Conservation (phyloP, 495 filamentous ascomycete genomes). For the Xylaria intraflava region DNA sequence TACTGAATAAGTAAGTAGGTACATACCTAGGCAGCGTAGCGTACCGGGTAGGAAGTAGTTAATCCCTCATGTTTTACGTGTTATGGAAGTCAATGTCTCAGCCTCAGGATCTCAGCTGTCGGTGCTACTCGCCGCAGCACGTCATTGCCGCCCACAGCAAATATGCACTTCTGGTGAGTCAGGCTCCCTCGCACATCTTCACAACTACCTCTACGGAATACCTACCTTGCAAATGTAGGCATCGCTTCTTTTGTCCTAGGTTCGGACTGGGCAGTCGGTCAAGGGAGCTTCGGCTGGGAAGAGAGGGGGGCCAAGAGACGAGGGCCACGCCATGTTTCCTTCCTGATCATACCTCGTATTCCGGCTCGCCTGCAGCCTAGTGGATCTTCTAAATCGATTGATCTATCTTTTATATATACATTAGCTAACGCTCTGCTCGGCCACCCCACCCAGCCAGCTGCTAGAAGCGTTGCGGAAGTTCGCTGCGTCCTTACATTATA, state of each 20-base stretch:
- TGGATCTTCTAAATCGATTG: neutral
- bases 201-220: too few relatives aligned
- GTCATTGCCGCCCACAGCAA: neutral
- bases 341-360: neutral
- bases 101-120: constrained; percentile 5
- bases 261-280: neutral
- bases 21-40: too few relatives aligned
- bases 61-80: neutral
- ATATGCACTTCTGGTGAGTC: neutral
- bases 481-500: too few relatives aligned
- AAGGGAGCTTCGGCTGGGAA: neutral
- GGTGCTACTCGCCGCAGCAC: neutral
- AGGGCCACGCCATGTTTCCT: neutral
- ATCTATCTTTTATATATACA: neutral
- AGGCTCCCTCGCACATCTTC: neutral
- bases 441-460: too few relatives aligned
- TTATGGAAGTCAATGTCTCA: neutral
- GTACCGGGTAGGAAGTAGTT: too few relatives aligned
- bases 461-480: too few relatives aligned
- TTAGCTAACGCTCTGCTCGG: too few relatives aligned
- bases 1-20: neutral
- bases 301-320: neutral
- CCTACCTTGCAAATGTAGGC: too few relatives aligned
- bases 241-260: too few relatives aligned
- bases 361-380: neutral